A percentile compares a stretch with the other conserved stretches of the same genome.
Evolutionary conservation across 495 filamentous ascomycete genomes (phyloP).

Genomic region (Aspergillus mulundensis): DNA sequence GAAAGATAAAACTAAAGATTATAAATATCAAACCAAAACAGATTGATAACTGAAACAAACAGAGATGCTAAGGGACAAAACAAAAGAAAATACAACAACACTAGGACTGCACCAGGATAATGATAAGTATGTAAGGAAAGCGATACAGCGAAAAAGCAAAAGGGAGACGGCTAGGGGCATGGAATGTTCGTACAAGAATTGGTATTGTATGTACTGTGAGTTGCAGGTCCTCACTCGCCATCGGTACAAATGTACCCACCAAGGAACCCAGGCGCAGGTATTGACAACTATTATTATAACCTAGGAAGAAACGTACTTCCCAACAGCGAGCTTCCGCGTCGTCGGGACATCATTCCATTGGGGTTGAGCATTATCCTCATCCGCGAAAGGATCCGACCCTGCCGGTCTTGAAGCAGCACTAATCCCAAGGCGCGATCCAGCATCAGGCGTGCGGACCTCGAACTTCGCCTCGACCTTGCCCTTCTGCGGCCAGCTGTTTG

Average conservation of each 20-base stretch:
- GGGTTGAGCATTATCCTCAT: constrained; percentile 46
- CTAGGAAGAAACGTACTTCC: constrained; percentile 60
- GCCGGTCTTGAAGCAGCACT: constrained; percentile 27
- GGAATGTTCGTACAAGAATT: neutral
- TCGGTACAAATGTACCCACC: too few species aligned
- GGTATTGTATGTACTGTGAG: constrained; percentile 1
- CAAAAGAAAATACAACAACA: neutral
- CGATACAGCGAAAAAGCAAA: neutral
- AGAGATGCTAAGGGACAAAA: neutral
- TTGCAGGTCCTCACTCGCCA: too few species aligned
- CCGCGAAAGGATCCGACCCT: constrained; percentile 63
- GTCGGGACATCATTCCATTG: constrained; percentile 72
- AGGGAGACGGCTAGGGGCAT: constrained; percentile 8
- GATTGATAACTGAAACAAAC: constrained; percentile 1
- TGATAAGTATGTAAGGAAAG: neutral
- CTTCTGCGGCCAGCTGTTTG: constrained; percentile 70
- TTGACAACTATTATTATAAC: too few species aligned
- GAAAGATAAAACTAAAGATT: neutral
- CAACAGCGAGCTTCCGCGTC: constrained; percentile 69
- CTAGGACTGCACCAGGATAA: neutral
- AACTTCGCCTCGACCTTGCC: constrained; percentile 78
- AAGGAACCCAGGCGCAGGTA: too few species aligned
- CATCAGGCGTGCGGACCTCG: constrained; percentile 59
- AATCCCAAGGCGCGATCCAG: constrained; percentile 61
- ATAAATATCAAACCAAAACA: neutral